Conservation (phyloP, 192 early-diverging fungal genomes). For the Rhizoclosmatium sp. region DNA sequence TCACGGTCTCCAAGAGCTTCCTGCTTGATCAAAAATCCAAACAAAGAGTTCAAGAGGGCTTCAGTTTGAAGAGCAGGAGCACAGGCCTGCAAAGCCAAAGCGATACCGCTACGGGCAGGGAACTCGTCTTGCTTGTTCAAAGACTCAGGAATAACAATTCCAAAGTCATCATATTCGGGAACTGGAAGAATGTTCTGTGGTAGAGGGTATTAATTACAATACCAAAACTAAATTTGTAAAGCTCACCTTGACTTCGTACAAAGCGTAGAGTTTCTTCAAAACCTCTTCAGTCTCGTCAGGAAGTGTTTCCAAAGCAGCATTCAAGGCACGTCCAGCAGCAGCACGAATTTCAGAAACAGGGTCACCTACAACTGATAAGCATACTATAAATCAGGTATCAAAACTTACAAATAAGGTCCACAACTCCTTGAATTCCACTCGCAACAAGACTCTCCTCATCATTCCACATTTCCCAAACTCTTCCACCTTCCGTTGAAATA, state of each 20-base stretch:
- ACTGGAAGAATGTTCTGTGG: constrained; percentile 70
- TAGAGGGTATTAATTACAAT: background rate
- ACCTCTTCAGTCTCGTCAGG: constrained; percentile 61
- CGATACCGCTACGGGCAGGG: constrained; percentile 86
- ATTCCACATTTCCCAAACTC: constrained; percentile 68
- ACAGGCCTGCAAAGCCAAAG: constrained; percentile 71
- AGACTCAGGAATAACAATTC: constrained; percentile 86
- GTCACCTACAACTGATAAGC: constrained; percentile 45
- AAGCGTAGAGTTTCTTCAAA: constrained; percentile 63
- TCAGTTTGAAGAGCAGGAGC: constrained; percentile 65
- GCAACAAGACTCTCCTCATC: constrained; percentile 21
- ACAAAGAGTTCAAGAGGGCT: constrained; percentile 62
- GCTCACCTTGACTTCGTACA: constrained; percentile 62
- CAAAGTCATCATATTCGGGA: constrained; percentile 91
- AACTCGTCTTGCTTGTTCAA: constrained; percentile 82
- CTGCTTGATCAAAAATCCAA: constrained; percentile 82
- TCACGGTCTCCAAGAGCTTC: constrained; percentile 86
- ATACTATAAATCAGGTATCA: constrained; percentile 11
- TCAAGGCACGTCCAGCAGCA: constrained; percentile 72
- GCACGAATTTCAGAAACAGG: constrained; percentile 62
- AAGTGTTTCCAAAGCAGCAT: constrained; percentile 64
- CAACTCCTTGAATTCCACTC: constrained; percentile 25
- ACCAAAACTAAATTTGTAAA: background rate
- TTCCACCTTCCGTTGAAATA: constrained; percentile 62
- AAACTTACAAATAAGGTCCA: constrained; percentile 40